These are phyloP conservation scores for Tolypocladium ovalisporum DNA, from an alignment of 2,329 filamentous ascomycete genomes.

Conservation along the genomic window DNA sequence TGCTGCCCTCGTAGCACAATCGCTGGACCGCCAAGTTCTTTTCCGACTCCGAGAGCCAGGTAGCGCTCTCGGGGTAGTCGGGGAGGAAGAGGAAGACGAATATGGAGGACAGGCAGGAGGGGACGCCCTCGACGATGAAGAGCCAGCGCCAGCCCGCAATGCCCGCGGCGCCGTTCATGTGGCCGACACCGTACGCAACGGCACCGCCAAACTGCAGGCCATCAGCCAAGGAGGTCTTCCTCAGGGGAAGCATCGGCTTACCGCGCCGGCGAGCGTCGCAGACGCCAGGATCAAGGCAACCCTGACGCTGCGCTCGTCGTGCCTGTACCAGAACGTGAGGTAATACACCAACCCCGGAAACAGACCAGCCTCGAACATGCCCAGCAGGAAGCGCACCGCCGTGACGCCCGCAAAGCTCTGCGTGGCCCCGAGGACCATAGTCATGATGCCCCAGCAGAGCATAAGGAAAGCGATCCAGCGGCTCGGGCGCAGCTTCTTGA, in stretches of 20 bases:
- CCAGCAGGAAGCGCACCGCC: constrained; percentile 56
- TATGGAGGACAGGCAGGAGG: constrained; percentile 52
- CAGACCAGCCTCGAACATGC: constrained; percentile 58
- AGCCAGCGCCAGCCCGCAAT: constrained; percentile 60
- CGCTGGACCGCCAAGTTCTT: constrained; percentile 39
- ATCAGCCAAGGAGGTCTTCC: background rate
- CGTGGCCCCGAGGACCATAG: constrained; percentile 54
- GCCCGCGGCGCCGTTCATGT: constrained; percentile 54
- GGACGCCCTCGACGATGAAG: constrained; percentile 53
- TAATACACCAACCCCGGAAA: constrained; percentile 52
- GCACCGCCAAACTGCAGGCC: constrained; percentile 48
- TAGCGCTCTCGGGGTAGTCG: constrained; percentile 54
- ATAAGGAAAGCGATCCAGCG: constrained; percentile 58
- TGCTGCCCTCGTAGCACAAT: constrained; percentile 34
- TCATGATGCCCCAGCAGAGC: constrained; percentile 55
- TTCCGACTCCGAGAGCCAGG: constrained; percentile 50
- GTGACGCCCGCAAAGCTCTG: constrained; percentile 53
- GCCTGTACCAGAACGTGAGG: constrained; percentile 65
- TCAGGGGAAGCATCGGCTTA: constrained; percentile 6
- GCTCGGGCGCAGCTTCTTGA: constrained; percentile 52
- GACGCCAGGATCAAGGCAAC: constrained; percentile 61
- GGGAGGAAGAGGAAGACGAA: constrained; percentile 57
- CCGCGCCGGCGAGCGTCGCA: constrained; percentile 58
- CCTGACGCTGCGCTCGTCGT: constrained; percentile 56
- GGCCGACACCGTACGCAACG: constrained; percentile 60